phyloP scores from a whole-genome alignment of 495 filamentous ascomycete genomes.

The Aspergillus saccharolyticus region DNA sequence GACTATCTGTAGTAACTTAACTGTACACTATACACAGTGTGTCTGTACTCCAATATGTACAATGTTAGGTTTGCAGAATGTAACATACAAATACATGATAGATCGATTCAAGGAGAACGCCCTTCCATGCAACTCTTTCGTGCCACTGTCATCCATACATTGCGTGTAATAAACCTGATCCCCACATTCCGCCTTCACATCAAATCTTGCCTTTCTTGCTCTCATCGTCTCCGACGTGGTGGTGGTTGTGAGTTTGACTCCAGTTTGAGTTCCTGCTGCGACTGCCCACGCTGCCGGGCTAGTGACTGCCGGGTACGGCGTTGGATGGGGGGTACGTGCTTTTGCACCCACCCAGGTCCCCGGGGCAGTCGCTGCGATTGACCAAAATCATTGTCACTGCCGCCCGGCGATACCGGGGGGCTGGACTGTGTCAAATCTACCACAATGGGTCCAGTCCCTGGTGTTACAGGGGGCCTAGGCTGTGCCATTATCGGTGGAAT shows the following conservation, averaged over 20 bases:
- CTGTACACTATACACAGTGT: too few relatives aligned
- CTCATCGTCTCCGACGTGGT: background rate
- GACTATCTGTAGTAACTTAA: too few relatives aligned
- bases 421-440: constrained; percentile 44
- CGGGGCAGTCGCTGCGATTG: constrained; percentile 26
- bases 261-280: background rate
- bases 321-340: constrained; percentile 17
- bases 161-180: too few relatives aligned
- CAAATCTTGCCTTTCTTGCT: background rate
- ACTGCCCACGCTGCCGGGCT: background rate
- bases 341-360: constrained; percentile 36
- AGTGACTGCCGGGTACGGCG: constrained; percentile 17
- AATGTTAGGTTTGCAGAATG: too few relatives aligned
- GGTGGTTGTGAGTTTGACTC: background rate
- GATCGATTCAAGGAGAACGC: too few relatives aligned
- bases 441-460: constrained; percentile 28
- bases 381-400: constrained; percentile 28
- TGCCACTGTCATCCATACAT: background rate
- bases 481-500: background rate
- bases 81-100: too few relatives aligned
- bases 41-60: too few relatives aligned
- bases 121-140: background rate
- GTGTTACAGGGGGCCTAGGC: constrained; percentile 16
- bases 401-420: constrained; percentile 27
- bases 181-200: too few relatives aligned